Evolutionary conservation across 2,329 filamentous ascomycete genomes (phyloP).

Genomic region (Calonectria naviculata): DNA sequence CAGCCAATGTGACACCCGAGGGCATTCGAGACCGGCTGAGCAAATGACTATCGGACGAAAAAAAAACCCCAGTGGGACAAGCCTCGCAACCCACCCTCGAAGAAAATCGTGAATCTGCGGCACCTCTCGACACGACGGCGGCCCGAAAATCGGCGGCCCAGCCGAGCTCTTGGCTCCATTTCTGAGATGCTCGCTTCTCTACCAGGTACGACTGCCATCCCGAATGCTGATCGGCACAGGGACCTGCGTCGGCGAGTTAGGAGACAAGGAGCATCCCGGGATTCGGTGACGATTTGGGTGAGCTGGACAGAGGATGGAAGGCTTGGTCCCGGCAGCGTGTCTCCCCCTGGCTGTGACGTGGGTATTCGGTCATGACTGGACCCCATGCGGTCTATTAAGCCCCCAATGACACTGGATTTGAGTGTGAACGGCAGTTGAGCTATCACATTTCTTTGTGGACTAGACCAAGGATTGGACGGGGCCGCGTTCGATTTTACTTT

Average conservation of each 20-base stretch:
- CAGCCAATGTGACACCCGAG: conserved; percentile 21
- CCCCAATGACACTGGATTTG: background rate
- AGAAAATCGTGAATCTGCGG: conserved; percentile 7
- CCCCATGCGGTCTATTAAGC: background rate
- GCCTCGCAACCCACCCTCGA: conserved; percentile 7
- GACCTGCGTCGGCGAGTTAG: background rate
- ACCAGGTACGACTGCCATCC: conserved; percentile 15
- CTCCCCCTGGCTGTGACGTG: conserved; percentile 18
- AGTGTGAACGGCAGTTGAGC: background rate
- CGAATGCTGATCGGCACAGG: conserved; percentile 33
- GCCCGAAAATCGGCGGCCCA: background rate
- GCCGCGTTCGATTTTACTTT: conserved; percentile 6
- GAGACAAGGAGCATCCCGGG: conserved; percentile 16
- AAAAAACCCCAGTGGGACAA: conserved; percentile 8
- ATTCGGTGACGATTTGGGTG: conserved; percentile 17
- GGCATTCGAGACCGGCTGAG: conserved; percentile 26
- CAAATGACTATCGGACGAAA: conserved; percentile 18
- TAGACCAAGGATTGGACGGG: background rate
- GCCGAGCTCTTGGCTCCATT: background rate
- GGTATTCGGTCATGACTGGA: conserved; percentile 3
- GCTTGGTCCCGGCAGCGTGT: conserved; percentile 10
- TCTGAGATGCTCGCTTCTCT: conserved; percentile 2
- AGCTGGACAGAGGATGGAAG: background rate
- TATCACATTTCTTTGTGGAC: background rate
- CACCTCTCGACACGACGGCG: conserved; percentile 1